Base-by-base conservation (phyloP, 176 grass and related monocot species). In the Carex kokanica region DNA sequence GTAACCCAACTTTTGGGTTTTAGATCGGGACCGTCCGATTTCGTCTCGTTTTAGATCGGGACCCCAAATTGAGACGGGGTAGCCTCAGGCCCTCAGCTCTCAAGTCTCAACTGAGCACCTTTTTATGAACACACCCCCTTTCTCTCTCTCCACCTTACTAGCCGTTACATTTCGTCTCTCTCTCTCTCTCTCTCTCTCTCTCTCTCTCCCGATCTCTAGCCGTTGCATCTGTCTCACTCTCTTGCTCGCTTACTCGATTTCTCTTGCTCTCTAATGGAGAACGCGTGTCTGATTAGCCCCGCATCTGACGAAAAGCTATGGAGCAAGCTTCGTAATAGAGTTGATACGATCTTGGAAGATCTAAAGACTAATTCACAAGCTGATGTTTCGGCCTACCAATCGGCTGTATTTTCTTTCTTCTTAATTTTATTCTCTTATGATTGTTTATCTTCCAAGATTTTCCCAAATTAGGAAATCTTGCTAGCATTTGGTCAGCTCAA, bases 301-400 rank as follows among this genome's bases (percentile, higher is more conserved):
- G 79, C 79, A 36, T 98, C 96, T 72, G 96, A 98, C 64, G 85
- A 95, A 68, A 81, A 87, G 3, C 88, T 98, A 64, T 98, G 96
- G 96, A 86, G 80, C 74, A 64, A 78, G 63, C 91, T 98, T 74
- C 90, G 87, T 31, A 88, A 80, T 88, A 89, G 93, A 69, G 96
- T 98, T 56, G 93, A 98, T 36, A 81, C 86, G 65, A 91, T 98
- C 73, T 71, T 95, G 75, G 87, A 89, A 49, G 86, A 91, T 55
- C 89, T 87, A 32, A 81, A 69, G 83, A 86, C 84, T 13, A 80
- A 61, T 45, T 6, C 52, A 2, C 62, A 75, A 17, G 8, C 8
- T 52, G 3, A 24, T 34, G 8, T 68, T 55, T 56, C 73, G 6
- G 73, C 49, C 73, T 31, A 31, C 73, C 73, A 77, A 55, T 77